Evolutionary conservation across 768 basidiomycete species (phyloP), one percentile per base, ranked within the genome.

Genomic region (Lactifluus hygrophoroides): DNA sequence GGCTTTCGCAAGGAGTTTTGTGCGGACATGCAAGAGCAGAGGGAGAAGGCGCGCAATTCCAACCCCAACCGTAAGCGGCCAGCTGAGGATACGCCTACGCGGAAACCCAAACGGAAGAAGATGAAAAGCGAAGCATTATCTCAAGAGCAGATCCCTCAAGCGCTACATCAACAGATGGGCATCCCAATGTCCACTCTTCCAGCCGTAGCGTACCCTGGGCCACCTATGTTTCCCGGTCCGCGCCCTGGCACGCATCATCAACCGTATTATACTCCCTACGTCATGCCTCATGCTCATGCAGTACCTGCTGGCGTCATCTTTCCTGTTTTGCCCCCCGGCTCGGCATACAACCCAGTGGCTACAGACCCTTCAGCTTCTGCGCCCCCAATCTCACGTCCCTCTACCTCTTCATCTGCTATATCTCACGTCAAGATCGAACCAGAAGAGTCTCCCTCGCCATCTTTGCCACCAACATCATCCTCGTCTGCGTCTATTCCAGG

Each of bases 1-100:
- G 85, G 85, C n/a, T 94, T 87, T 72, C 80, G 80, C 69, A 89
- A 87, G 66, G 79, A 76, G 50, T 71, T 77, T 27, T 77, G 80
- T 34, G 65, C 67, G 0, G 72, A 74, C 54, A 71, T 72, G 69
- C 71, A 70, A 8, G 76, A 73, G 49, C 67, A 67, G 43, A 72
- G 67, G 60, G 70, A 51, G 10, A 64, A 66, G 49, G 21, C 55
- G 19, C 57, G 57, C 27, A 47, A 55, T 25, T 42, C 57, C 10
- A 63, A 17, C 37, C 57, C 57, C 10, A 63, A 17, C 37, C 57
- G 58, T 47, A 64, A 64, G 42, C 63, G 63, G 14, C 0, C 61
- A 9, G 63, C 61, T 6, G 63, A 64, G 34, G 63, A 64, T 32
- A 53, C 62, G 5, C 62, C 56, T 13, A 35, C 63, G 30, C 58